These are phyloP conservation scores for Cucurbita ficifolia DNA, from an alignment of 306 rosid genomes.

Conservation along the genomic window DNA sequence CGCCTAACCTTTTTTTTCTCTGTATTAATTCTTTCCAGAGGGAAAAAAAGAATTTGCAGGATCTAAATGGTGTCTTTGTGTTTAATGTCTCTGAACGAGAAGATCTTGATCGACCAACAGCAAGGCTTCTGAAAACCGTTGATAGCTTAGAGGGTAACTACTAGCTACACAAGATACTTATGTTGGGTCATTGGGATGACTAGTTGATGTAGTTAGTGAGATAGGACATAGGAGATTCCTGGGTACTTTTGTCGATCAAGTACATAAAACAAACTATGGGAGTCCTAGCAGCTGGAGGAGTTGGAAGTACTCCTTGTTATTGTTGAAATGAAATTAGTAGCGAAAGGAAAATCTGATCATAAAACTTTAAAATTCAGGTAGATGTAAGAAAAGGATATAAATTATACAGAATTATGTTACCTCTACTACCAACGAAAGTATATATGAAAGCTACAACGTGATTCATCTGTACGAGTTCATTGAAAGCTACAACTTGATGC, in stretches of 20 bases:
- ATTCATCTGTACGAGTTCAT: no score
- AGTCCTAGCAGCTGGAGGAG: no score
- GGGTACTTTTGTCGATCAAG: not conserved
- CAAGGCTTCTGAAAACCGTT: conserved; percentile 67
- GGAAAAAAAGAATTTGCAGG: conserved; percentile 73
- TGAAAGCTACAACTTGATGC: not conserved
- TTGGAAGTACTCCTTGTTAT: no score
- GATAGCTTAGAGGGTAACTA: conserved; percentile 47
- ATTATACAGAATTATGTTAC: not conserved
- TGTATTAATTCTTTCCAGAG: conserved; percentile 31
- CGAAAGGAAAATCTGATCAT: not conserved
- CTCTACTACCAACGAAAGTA: not conserved
- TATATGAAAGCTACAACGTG: not conserved
- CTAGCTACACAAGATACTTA: conserved; percentile 11
- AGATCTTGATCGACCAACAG: conserved; percentile 73
- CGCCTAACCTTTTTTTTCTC: not conserved
- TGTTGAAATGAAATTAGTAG: not conserved
- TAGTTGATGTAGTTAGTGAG: not conserved
- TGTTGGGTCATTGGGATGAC: not conserved
- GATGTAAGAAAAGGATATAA: not conserved
- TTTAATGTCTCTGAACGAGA: conserved; percentile 66
- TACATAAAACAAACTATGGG: no score
- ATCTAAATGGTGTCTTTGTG: conserved; percentile 55
- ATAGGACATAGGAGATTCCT: not conserved
- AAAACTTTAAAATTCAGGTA: not conserved